Percentiles rank a stretch among this genome's conserved stretches.
Conservation (phyloP, 495 filamentous ascomycete genomes). For the Chaetomium tenue region DNA sequence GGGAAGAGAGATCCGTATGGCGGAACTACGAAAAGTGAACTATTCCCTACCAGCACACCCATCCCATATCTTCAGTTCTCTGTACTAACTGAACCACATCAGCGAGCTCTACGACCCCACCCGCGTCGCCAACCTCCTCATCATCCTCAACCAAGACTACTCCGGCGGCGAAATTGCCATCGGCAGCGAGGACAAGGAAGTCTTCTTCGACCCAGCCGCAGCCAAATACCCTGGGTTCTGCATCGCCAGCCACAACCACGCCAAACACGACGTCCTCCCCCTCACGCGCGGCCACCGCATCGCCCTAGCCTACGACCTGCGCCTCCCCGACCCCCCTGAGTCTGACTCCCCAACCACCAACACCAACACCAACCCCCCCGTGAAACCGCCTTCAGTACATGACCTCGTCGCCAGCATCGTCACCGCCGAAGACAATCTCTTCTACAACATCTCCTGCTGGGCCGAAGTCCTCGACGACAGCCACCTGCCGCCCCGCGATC, state of each 20-base stretch:
- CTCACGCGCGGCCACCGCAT: slow-evolving; percentile 9
- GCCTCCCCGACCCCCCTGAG: not conserved
- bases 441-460: slow-evolving; percentile 1
- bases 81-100: not conserved
- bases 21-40: not conserved
- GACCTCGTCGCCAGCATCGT: not conserved
- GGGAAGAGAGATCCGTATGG: not conserved
- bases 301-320: slow-evolving; percentile 13
- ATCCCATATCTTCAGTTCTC: too few relatives aligned
- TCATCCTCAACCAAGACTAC: slow-evolving; percentile 15
- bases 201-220: slow-evolving; percentile 14
- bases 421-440: not conserved
- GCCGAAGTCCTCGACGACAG: not conserved
- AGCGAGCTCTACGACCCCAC: not conserved
- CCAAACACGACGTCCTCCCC: not conserved
- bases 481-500: not conserved
- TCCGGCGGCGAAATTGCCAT: slow-evolving; percentile 9
- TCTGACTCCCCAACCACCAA: too few relatives aligned
- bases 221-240: not conserved
- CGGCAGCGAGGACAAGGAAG: not conserved
- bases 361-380: not conserved
- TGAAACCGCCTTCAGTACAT: not conserved
- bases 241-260: slow-evolving; percentile 16
- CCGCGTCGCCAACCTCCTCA: slow-evolving; percentile 7
- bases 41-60: too few relatives aligned